Conservation (phyloP, 2,329 filamentous ascomycete genomes). For the Fusarium anguioides region DNA sequence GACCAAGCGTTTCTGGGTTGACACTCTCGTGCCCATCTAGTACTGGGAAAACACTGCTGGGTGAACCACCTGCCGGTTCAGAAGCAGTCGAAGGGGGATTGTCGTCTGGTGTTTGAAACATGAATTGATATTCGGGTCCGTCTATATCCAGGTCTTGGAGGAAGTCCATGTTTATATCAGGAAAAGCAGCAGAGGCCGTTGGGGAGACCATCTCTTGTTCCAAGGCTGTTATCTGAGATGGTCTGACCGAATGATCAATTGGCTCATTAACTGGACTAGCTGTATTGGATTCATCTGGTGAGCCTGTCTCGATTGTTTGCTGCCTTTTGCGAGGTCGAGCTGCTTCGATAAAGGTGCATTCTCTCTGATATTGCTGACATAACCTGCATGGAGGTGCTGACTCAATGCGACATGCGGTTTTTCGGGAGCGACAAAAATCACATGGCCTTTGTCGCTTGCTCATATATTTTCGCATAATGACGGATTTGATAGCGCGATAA, state of each 20-base stretch:
- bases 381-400: not conserved
- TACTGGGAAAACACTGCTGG: accelerated
- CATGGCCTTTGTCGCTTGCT: conserved; percentile 13
- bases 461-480: conserved; percentile 12
- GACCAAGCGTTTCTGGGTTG: not conserved
- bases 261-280: accelerated
- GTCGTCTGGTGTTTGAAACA: not conserved
- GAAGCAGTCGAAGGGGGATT: accelerated
- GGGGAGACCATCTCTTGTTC: not conserved
- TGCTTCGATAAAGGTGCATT: not conserved
- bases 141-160: conserved; percentile 1
- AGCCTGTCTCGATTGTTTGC: not conserved
- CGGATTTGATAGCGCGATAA: accelerated
- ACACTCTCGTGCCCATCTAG: not conserved
- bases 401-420: not conserved
- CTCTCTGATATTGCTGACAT: not conserved
- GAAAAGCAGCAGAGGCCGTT: not conserved
- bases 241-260: accelerated
- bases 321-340: not conserved
- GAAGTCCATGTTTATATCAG: conserved; percentile 1
- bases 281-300: accelerated
- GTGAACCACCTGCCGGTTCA: accelerated
- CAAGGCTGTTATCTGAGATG: accelerated
- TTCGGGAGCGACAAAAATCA: conserved; percentile 2
- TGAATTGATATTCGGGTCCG: not conserved